These are phyloP conservation scores for Starmera stellimalicola DNA, from an alignment of 1,139 yeast genomes.

Conservation along the genomic window DNA sequence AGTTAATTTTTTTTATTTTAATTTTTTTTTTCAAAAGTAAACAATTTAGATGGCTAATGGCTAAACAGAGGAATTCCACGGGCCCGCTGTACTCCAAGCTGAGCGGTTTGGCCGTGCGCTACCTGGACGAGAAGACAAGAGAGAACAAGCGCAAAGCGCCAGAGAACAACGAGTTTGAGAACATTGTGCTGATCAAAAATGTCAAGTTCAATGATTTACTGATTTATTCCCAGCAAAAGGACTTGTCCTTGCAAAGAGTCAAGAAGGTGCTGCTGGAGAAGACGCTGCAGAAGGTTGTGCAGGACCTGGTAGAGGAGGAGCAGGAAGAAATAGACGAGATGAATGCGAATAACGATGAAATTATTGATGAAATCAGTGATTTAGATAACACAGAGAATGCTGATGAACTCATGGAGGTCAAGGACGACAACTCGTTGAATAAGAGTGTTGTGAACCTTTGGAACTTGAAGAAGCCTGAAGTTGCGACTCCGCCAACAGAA, in stretches of 20 bases:
- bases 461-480: constrained; percentile 27
- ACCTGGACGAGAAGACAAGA: constrained; percentile 43
- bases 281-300: constrained; percentile 45
- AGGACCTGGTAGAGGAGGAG: constrained; percentile 26
- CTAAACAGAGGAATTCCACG: constrained; percentile 6
- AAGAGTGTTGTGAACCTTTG: constrained; percentile 68
- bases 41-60: constrained; percentile 1
- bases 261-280: constrained; percentile 52
- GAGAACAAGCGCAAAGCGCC: constrained; percentile 27
- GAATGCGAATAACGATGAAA: constrained; percentile 10
- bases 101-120: constrained; percentile 36
- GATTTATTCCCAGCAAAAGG: constrained; percentile 48
- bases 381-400: constrained; percentile 35
- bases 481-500: constrained; percentile 5
- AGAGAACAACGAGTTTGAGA: constrained; percentile 21
- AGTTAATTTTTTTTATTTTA: neutral
- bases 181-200: constrained; percentile 52
- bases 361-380: constrained; percentile 25
- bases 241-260: constrained; percentile 55
- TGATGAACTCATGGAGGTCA: constrained; percentile 51
- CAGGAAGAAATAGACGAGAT: constrained; percentile 18
- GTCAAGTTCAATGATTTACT: constrained; percentile 41
- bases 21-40: neutral
- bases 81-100: constrained; percentile 39
- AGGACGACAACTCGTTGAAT: constrained; percentile 58